phyloP scores from a whole-genome alignment of 106 monocot species.

The Cymbidium sinense region DNA sequence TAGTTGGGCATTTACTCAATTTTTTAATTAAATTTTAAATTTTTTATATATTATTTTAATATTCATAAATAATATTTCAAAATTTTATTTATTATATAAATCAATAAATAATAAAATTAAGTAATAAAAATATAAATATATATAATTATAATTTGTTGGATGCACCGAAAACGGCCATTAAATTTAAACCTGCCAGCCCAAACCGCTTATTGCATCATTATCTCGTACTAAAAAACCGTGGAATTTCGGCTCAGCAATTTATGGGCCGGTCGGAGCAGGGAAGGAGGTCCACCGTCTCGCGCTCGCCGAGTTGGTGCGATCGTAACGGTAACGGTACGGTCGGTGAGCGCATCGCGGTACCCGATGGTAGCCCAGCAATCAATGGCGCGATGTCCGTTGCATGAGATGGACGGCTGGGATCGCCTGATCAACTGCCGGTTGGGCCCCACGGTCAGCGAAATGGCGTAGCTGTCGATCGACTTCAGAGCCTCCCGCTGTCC shows the following conservation, averaged over 20 bases:
- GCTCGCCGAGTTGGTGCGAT: background rate
- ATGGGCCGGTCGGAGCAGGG: background rate
- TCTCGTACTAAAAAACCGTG: background rate
- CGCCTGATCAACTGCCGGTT: background rate
- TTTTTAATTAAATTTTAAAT: no score
- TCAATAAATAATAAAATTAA: no score
- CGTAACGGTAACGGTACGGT: background rate
- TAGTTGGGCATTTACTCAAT: no score
- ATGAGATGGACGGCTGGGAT: background rate
- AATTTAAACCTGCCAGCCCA: background rate
- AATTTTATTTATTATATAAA: no score
- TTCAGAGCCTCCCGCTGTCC: no score
- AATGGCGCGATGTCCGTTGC: background rate
- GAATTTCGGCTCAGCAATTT: background rate
- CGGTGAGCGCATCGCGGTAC: background rate
- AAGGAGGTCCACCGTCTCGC: background rate
- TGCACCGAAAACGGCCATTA: conserved; percentile 15
- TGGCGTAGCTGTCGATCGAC: background rate
- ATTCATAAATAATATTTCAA: no score
- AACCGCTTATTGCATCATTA: background rate
- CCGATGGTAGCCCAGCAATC: background rate
- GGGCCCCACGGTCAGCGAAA: background rate
- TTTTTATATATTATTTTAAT: no score
- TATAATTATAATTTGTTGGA: background rate
- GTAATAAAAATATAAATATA: no score